Evolutionary conservation across 2,329 filamentous ascomycete species (phyloP), one percentile per base, ranked within the genome.

Genomic region (Talaromyces sp.): DNA sequence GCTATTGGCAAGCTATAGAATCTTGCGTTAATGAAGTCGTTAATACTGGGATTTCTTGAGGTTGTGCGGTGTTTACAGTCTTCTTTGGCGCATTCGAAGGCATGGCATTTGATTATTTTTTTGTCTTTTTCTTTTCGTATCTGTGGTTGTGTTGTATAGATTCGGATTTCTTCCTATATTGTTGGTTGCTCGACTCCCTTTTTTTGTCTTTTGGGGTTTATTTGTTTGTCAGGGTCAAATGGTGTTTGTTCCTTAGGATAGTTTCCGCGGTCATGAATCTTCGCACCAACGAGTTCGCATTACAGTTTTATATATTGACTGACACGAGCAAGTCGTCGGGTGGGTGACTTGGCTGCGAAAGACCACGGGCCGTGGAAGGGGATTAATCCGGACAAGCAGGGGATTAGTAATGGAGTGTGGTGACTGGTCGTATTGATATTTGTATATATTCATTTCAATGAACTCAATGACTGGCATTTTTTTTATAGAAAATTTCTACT

Each of bases 11-110:
- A 30, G 27, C 30, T 53, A 53, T 27, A 53, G 27, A n/a, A 23
- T 33, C 33, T 27, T 27, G 54, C 36, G 36, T 56, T 56, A 40
- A 56, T 56, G 50, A 53, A 31, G 30, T 18, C 18, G 54, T 44
- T 44, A 23, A 56, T 40, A 42, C 33, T 27, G 14, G 54, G 54
- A 40, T 33, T 40, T 33, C 6, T 31, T 18, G 9, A 31, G 30
- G 18, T 23, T 18, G 23, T 33, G 33, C 52, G 27, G 52, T 27
- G 14, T 55, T 36, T 53, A 12, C 5, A 28, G 50, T 53, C 50
- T 53, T 70, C 68, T 68, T 73, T 70, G 73, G 73, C 72, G 73
- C 72, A 72, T 68, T 60, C 67, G 72, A 70, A 68, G 68, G 69
- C 69, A 71, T 63, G 57, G 69, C 47, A 62, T 59, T 59, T 58